Evolutionary conservation across 2,329 filamentous ascomycete species (phyloP).

Genomic region (Stemphylium beticola): DNA sequence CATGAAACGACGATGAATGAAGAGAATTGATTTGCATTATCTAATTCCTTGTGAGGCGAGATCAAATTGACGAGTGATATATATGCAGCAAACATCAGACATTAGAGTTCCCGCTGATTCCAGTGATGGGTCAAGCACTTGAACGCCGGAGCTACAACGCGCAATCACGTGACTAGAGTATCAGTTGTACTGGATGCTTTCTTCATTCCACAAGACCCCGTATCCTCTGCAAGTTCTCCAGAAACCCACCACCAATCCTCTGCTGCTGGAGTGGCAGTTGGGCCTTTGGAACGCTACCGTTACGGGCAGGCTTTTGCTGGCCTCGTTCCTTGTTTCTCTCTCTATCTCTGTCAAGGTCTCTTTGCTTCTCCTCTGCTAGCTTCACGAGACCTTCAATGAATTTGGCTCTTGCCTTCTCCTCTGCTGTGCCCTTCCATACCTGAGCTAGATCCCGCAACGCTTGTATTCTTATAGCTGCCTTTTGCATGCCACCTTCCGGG

Average conservation of each 20-base stretch:
- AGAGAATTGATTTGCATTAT: background rate
- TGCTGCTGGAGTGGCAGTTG: conserved; percentile 27
- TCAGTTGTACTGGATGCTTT: background rate
- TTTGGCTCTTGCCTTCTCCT: conserved; percentile 82
- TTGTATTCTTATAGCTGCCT: conserved; percentile 75
- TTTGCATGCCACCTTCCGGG: conserved; percentile 67
- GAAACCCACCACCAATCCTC: conserved; percentile 39
- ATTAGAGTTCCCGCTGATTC: no score
- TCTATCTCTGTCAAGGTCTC: conserved; percentile 51
- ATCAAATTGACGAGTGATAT: no score
- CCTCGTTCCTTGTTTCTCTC: conserved; percentile 25
- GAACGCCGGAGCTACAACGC: background rate
- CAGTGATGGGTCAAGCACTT: background rate
- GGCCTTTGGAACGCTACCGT: conserved; percentile 30
- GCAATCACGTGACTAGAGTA: conserved; percentile 17
- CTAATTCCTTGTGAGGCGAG: no score
- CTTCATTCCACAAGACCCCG: conserved; percentile 40
- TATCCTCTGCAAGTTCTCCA: conserved; percentile 50
- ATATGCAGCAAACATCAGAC: no score
- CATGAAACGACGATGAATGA: conserved; percentile 8
- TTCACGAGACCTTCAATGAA: conserved; percentile 84
- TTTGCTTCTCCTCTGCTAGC: conserved; percentile 77
- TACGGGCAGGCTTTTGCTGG: conserved; percentile 29
- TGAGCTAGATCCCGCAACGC: conserved; percentile 74
- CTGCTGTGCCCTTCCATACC: conserved; percentile 96